These are phyloP conservation scores for Fusarium pininemorale DNA, from an alignment of 2,329 filamentous ascomycete species.

Conservation along the genomic window DNA sequence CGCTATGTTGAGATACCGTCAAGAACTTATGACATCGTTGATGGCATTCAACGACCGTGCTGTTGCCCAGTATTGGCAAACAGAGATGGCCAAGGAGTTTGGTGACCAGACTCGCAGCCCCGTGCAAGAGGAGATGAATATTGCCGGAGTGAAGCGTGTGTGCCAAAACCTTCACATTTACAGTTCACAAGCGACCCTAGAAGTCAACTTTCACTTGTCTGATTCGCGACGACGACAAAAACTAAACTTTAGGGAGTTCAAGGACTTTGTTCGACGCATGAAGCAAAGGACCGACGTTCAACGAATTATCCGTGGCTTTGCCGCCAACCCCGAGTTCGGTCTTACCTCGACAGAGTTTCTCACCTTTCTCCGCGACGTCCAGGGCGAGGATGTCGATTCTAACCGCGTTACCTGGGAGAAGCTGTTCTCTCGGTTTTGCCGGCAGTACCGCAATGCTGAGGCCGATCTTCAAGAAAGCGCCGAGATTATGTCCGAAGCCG, in stretches of 20 bases:
- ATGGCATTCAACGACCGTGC: slow-evolving; percentile 86
- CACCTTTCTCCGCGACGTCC: slow-evolving; percentile 75
- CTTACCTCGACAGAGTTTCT: slow-evolving; percentile 80
- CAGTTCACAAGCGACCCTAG: slow-evolving; percentile 78
- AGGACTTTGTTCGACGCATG: slow-evolving; percentile 82
- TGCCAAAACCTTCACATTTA: slow-evolving; percentile 94
- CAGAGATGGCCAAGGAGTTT: slow-evolving; percentile 78
- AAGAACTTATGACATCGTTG: slow-evolving; percentile 89
- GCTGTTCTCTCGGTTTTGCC: slow-evolving; percentile 75
- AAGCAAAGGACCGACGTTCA: slow-evolving; percentile 86
- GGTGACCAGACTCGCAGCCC: slow-evolving; percentile 59
- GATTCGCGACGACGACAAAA: slow-evolving; percentile 71
- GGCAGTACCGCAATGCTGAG: slow-evolving; percentile 63
- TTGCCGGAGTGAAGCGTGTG: slow-evolving; percentile 80
- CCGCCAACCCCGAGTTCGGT: slow-evolving; percentile 67
- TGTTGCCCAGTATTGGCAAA: slow-evolving; percentile 84
- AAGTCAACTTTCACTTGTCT: slow-evolving; percentile 76
- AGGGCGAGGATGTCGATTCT: slow-evolving; percentile 78
- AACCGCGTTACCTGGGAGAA: slow-evolving; percentile 74
- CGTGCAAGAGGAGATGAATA: slow-evolving; percentile 77
- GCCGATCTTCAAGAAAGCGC: slow-evolving; percentile 54
- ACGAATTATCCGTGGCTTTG: slow-evolving; percentile 72
- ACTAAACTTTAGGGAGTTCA: slow-evolving; percentile 83
- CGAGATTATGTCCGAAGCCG: slow-evolving; percentile 76
- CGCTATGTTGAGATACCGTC: slow-evolving; percentile 83